phyloP scores from a whole-genome alignment of 371 early-diverging fungal species.

The Paraphysoderma sedebokerense region DNA sequence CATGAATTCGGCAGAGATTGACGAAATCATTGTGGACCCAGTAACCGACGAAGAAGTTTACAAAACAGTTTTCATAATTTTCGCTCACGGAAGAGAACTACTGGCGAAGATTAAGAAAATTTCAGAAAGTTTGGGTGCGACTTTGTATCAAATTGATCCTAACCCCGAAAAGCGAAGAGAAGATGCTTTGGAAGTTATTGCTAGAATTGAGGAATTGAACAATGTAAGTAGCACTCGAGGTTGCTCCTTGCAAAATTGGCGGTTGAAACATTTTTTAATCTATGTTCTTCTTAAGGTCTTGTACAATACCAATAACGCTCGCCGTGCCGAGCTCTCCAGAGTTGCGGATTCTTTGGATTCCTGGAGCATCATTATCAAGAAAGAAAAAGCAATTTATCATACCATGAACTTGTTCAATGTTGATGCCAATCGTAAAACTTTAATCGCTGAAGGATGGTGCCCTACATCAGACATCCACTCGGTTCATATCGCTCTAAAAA shows the following conservation, averaged over 20 bases:
- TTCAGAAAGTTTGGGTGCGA: conserved; percentile 86
- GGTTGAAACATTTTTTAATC: conserved; percentile 5
- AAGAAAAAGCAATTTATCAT: conserved; percentile 95
- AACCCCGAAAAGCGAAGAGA: conserved; percentile 67
- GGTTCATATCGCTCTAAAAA: conserved; percentile 62
- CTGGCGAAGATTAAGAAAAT: conserved; percentile 82
- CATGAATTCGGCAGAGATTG: conserved; percentile 89
- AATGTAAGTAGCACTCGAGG: conserved; percentile 10
- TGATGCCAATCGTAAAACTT: conserved; percentile 75
- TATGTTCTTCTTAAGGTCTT: conserved; percentile 34
- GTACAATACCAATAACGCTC: conserved; percentile 64
- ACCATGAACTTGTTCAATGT: conserved; percentile 88
- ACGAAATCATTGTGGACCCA: conserved; percentile 76
- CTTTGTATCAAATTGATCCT: conserved; percentile 75
- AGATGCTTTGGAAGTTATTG: conserved; percentile 45
- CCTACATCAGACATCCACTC: conserved; percentile 61
- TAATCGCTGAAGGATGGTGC: conserved; percentile 97
- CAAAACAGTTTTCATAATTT: conserved; percentile 92
- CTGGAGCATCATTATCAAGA: conserved; percentile 81
- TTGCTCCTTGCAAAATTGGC: neutral
- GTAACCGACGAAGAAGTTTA: conserved; percentile 60
- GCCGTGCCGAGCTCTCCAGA: conserved; percentile 59
- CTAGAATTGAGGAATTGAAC: conserved; percentile 28
- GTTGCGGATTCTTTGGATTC: conserved; percentile 63
- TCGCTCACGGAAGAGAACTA: conserved; percentile 86